A percentile compares a stretch with the other conserved stretches of the same genome.
These are phyloP conservation scores for Annona squamosa DNA, from an alignment of 164 flowering plant genomes.

Conservation along the genomic window DNA sequence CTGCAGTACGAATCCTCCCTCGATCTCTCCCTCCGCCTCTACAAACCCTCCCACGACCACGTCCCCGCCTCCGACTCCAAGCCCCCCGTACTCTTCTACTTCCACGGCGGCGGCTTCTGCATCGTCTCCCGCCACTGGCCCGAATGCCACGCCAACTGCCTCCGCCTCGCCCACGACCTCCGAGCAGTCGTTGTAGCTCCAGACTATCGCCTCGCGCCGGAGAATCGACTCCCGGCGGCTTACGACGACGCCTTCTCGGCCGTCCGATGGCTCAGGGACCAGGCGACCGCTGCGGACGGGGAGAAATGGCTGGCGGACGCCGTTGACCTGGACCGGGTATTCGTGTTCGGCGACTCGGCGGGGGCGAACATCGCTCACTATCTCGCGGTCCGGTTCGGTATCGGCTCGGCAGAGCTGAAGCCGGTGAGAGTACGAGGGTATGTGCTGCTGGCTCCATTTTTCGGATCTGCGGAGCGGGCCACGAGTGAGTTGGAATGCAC, in stretches of 20 bases:
- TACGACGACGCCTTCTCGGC: conserved; percentile 51
- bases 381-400: conserved; percentile 37
- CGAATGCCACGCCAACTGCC: conserved; percentile 57
- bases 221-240: conserved; percentile 68
- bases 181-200: conserved; percentile 53
- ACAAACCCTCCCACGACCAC: conserved; percentile 40
- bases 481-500: conserved; percentile 61
- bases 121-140: conserved; percentile 69
- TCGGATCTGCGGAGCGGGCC: conserved; percentile 50
- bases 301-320: conserved; percentile 36
- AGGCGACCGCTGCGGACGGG: conserved; percentile 38
- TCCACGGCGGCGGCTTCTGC: conserved; percentile 83
- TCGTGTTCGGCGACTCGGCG: conserved; percentile 65
- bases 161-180: conserved; percentile 43
- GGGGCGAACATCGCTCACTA: conserved; percentile 76
- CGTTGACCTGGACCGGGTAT: conserved; percentile 51
- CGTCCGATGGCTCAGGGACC: conserved; percentile 55
- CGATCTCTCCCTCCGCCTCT: conserved; percentile 52
- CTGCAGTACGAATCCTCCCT: conserved; percentile 32
- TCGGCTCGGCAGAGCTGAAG: conserved; percentile 39
- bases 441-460: conserved; percentile 57
- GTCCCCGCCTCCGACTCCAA: conserved; percentile 19
- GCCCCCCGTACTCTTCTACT: conserved; percentile 55
- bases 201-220: conserved; percentile 73
- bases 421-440: conserved; percentile 59